Evolutionary conservation across 192 early-diverging fungal genomes (phyloP).

Genomic region (Pilaira anomala): DNA sequence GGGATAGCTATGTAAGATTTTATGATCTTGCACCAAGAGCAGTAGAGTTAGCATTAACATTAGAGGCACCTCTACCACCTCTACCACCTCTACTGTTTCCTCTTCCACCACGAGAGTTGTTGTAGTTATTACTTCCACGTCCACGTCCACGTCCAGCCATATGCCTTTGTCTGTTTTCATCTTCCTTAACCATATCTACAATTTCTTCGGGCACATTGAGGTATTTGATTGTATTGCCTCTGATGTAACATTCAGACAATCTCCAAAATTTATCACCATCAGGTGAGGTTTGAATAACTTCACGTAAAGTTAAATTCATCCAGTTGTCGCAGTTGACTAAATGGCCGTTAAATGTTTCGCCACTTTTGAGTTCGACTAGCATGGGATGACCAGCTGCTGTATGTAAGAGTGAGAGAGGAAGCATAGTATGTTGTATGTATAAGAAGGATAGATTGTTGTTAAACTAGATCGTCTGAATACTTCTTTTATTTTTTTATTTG

Average conservation of each 20-base stretch:
- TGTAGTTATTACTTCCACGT: conserved; percentile 33
- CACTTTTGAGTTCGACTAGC: conserved; percentile 96
- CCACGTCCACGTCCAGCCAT: conserved; percentile 37
- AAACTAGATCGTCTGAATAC: no score
- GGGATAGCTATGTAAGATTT: neutral
- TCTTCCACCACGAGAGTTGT: conserved; percentile 48
- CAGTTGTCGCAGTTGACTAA: conserved; percentile 95
- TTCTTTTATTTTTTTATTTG: neutral
- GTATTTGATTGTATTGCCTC: conserved; percentile 88
- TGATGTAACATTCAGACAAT: conserved; percentile 88
- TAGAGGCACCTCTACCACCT: conserved; percentile 42
- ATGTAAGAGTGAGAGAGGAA: conserved; percentile 90
- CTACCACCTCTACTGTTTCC: conserved; percentile 41
- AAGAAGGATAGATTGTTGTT: no score
- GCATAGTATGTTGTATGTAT: conserved; percentile 37
- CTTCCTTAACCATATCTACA: conserved; percentile 89
- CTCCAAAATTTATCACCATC: conserved; percentile 94
- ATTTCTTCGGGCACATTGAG: conserved; percentile 86
- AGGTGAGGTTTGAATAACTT: conserved; percentile 90
- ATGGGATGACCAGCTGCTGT: conserved; percentile 86
- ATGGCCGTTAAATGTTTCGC: conserved; percentile 97
- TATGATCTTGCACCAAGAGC: no score
- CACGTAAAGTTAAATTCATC: conserved; percentile 95
- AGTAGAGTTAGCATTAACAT: neutral
- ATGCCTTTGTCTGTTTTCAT: conserved; percentile 58